Evolutionary conservation across 2,329 filamentous ascomycete species (phyloP).

Genomic region (Microcyclosporella mali): DNA sequence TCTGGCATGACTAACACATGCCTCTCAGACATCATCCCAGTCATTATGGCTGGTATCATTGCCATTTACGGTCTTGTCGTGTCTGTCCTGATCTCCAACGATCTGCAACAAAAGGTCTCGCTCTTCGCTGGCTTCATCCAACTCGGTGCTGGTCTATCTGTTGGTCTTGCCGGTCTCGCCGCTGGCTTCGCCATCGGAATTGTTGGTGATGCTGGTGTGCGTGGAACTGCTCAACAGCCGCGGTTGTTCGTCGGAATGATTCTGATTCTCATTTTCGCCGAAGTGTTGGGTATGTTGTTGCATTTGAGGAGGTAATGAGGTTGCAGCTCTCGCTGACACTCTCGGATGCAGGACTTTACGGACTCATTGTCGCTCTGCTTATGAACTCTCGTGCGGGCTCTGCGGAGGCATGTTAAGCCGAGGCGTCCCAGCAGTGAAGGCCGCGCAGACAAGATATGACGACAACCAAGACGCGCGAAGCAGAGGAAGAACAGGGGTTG

Average conservation of each 20-base stretch:
- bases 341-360: conserved; percentile 76
- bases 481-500: neutral
- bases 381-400: conserved; percentile 86
- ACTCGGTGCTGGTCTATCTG: conserved; percentile 47
- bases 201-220: conserved; percentile 74
- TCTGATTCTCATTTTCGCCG: conserved; percentile 98
- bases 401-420: conserved; percentile 56
- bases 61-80: conserved; percentile 71
- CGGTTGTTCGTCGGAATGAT: conserved; percentile 96
- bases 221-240: conserved; percentile 77
- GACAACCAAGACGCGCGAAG: conserved; percentile 18
- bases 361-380: conserved; percentile 94
- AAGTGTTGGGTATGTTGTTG: conserved; percentile 76
- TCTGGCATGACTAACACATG: conserved; percentile 10
- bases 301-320: neutral
- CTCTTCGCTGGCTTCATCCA: conserved; percentile 50
- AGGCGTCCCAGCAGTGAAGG: conserved; percentile 42
- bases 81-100: conserved; percentile 50
- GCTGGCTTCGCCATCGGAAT: conserved; percentile 48
- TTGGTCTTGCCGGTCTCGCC: conserved; percentile 38
- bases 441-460: conserved; percentile 36
- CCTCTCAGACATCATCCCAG: conserved; percentile 83
- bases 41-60: conserved; percentile 99
- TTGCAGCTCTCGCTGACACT: conserved; percentile 11
- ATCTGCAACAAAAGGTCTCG: conserved; percentile 41